These are phyloP conservation scores for Arthrobotrys iridis DNA, from an alignment of 2,329 filamentous ascomycete species.

Conservation along the genomic window DNA sequence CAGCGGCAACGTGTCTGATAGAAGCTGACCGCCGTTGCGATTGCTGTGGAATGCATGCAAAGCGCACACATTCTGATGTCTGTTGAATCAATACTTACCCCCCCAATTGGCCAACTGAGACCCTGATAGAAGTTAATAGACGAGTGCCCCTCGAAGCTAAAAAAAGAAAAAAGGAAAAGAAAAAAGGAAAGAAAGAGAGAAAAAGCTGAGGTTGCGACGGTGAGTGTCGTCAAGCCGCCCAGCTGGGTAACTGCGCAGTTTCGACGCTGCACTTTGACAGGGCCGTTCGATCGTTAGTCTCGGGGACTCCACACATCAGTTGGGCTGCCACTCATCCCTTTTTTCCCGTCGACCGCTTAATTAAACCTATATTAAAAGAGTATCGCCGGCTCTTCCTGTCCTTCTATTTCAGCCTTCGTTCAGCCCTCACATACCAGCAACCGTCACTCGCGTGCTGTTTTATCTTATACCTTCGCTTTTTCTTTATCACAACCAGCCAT, in stretches of 20 bases:
- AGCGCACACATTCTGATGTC: not conserved
- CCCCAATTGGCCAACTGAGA: not conserved
- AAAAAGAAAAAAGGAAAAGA: not conserved
- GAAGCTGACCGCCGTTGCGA: no score
- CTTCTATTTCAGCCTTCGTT: constrained; percentile 32
- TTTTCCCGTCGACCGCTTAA: constrained; percentile 5
- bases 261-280: constrained; percentile 31
- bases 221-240: constrained; percentile 26
- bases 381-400: constrained; percentile 5
- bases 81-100: not conserved
- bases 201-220: constrained; percentile 25
- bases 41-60: not conserved
- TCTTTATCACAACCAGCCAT: constrained; percentile 21
- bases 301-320: constrained; percentile 12
- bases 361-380: constrained; percentile 20
- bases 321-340: constrained; percentile 5
- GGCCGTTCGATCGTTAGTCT: not conserved
- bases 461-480: constrained; percentile 16
- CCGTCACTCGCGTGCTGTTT: constrained; percentile 33
- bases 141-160: not conserved
- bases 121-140: not conserved
- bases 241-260: constrained; percentile 34
- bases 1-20: no score
- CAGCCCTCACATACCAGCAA: constrained; percentile 29
- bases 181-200: not conserved